A percentile compares a stretch with the other conserved stretches of the same genome.
Conservation (phyloP, 2,329 filamentous ascomycete species). For the Colletotrichum viniferum region DNA sequence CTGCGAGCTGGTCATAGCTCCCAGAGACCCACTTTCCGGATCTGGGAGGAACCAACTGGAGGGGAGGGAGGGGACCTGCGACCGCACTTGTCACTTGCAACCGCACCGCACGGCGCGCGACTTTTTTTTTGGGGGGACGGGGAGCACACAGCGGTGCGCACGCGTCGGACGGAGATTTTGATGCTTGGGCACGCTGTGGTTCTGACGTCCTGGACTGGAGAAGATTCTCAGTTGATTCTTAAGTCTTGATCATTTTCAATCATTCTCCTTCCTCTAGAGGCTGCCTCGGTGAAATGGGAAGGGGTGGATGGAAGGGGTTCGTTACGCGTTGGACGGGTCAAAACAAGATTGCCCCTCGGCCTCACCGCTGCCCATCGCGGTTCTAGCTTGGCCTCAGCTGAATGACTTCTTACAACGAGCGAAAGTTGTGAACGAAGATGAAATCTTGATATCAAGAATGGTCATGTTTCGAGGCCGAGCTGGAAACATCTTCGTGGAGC, state of each 20-base stretch:
- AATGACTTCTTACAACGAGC: background rate
- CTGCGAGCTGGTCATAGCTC: slow-evolving; percentile 16
- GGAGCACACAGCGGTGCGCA: background rate
- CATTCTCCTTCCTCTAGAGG: background rate
- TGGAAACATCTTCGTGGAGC: background rate
- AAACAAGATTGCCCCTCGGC: background rate
- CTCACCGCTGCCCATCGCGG: background rate
- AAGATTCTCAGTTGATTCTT: background rate
- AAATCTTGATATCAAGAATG: background rate
- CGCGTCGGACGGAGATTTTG: background rate
- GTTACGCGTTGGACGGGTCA: background rate
- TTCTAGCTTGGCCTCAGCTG: background rate
- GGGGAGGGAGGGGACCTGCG: background rate
- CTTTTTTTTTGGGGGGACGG: background rate
- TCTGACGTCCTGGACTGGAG: background rate
- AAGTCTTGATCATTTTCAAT: background rate
- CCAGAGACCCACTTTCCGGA: slow-evolving; percentile 11
- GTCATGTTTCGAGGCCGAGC: background rate
- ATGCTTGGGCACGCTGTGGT: background rate
- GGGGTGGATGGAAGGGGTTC: background rate
- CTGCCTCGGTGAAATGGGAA: background rate
- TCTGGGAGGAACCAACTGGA: slow-evolving; percentile 3
- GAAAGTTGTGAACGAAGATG: background rate
- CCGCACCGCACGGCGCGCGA: background rate
- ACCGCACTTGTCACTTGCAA: background rate